phyloP scores from a whole-genome alignment of 345 rosid species.

The Odontarrhena argentea region DNA sequence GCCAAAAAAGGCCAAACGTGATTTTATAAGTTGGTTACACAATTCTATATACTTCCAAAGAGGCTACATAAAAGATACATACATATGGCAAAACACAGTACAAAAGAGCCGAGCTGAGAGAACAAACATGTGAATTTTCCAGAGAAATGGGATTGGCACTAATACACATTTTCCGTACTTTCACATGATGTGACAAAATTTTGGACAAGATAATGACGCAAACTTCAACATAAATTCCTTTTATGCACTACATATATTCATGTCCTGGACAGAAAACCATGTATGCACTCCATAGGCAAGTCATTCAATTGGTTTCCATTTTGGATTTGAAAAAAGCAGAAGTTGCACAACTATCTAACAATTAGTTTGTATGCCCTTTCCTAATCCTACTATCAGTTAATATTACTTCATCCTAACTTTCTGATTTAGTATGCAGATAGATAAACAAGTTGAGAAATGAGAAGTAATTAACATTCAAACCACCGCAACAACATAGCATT shows the following conservation, averaged over 20 bases:
- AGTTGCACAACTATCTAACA: constrained; percentile 2
- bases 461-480: neutral
- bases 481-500: neutral
- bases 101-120: neutral
- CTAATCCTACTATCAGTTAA: neutral
- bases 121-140: constrained; percentile 4
- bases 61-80: neutral
- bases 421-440: constrained; percentile 2
- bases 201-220: neutral
- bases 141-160: neutral
- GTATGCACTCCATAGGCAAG: neutral
- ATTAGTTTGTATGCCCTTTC: constrained; percentile 5
- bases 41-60: neutral
- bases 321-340: constrained; percentile 10
- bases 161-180: neutral
- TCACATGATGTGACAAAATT: neutral
- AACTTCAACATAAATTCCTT: neutral
- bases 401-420: constrained; percentile 6
- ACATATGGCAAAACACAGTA: neutral
- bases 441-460: neutral
- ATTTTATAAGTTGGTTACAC: neutral
- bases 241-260: neutral
- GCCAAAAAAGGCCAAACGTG: neutral
- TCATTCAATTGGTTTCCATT: constrained; percentile 14
- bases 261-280: constrained; percentile 14